Evolutionary conservation across 2,329 filamentous ascomycete species (phyloP).

Genomic region (Dactylellina cionopaga): DNA sequence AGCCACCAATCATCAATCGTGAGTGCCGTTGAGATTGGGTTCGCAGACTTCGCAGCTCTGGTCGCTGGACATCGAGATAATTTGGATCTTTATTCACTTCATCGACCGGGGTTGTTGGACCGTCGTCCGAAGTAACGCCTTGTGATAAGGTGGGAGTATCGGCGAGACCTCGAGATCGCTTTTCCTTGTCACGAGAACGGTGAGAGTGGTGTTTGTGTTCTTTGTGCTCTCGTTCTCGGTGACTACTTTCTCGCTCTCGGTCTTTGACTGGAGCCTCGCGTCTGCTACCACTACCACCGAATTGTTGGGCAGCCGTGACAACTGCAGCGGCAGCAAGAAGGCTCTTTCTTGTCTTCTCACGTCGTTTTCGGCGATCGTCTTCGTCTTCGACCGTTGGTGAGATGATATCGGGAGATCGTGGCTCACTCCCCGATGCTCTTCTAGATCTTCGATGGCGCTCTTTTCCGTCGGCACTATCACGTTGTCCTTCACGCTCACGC

Average conservation of each 20-base stretch:
- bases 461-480: constrained; percentile 5
- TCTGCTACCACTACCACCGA: constrained; percentile 41
- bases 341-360: constrained; percentile 36
- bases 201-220: constrained; percentile 19
- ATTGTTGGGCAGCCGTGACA: constrained; percentile 30
- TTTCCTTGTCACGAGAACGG: constrained; percentile 28
- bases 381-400: constrained; percentile 27
- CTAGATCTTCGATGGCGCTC: constrained; percentile 38
- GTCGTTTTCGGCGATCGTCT: constrained; percentile 38
- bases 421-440: constrained; percentile 28
- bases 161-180: constrained; percentile 19
- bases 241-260: constrained; percentile 26
- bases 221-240: constrained; percentile 18
- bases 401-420: constrained; percentile 5
- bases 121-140: constrained; percentile 37
- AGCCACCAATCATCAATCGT: constrained; percentile 49
- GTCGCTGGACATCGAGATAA: constrained; percentile 24
- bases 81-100: constrained; percentile 30
- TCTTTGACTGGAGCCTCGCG: constrained; percentile 24
- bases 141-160: constrained; percentile 45
- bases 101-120: constrained; percentile 39
- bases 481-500: constrained; percentile 30
- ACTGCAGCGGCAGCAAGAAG: constrained; percentile 35
- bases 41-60: constrained; percentile 36
- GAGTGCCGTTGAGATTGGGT: constrained; percentile 44